Base-by-base conservation (phyloP, 2,329 filamentous ascomycete species). In the Nothomitra cinnamomea region DNA sequence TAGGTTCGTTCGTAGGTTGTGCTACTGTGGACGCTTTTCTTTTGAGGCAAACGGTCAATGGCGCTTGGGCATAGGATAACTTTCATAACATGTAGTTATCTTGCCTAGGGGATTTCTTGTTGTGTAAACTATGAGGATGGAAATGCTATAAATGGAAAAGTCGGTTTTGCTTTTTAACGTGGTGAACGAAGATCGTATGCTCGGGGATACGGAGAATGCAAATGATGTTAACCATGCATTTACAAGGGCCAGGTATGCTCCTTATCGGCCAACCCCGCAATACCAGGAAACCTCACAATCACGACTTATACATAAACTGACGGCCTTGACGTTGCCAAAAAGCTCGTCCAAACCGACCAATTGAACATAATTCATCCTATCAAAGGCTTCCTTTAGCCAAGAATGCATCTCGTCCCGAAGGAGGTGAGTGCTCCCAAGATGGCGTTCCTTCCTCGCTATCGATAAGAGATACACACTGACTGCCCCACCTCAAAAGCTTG, bases 401-500 rank as follows among this genome's bases (percentile, higher is more conserved):
- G 21, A 21, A 58, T 58, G 57, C 56, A 57, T 58, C 56, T 58
- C 43, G 47, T 57, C 13, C 57, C 57, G 6, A 47, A 54, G 25
- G 57, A 58, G 52, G 57, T 57, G 48, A 45, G 42, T 45, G 15
- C 35, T 7, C n/a, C 19, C 15, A 5, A 5, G 28, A n/a, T 19
- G 45, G 35, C 22, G 21, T 49, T 36, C 5, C 13, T 19, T 41
- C 17, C 17, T 42, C 17, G 2, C 17, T 17, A 24, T 45, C 32
- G 13, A 48, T 40, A 19, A 35, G 25, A 22, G 6, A 17, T 13
- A 25, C 41, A 13, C 19, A 17, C 28, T 21, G 35, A 53, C 15
- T 21, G 4, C 22, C n/a, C 5, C 32, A 17, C 50, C 28, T 17
- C 22, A 21, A 19, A 55, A 96, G 90, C 77, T 96, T 64, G 90